phyloP scores from a whole-genome alignment of 2,329 filamentous ascomycete species.

The Monilinia polystroma region DNA sequence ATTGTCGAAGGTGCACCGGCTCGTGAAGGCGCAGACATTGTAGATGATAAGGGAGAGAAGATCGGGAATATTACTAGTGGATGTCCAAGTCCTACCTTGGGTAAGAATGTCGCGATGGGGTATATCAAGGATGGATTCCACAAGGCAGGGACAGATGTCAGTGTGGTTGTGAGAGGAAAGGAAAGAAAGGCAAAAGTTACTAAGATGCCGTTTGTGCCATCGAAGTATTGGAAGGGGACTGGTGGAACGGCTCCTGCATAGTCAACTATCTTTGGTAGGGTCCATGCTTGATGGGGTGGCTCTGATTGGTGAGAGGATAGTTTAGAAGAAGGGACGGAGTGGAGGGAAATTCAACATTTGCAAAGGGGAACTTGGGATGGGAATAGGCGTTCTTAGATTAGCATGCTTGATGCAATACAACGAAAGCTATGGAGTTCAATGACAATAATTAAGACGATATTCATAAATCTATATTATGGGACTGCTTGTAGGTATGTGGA shows the following conservation, averaged over 20 bases:
- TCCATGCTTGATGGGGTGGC: slow-evolving; percentile 2
- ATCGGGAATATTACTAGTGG: slow-evolving; percentile 86
- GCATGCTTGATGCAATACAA: neutral
- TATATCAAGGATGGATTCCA: slow-evolving; percentile 68
- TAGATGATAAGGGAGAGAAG: slow-evolving; percentile 59
- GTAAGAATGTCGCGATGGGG: slow-evolving; percentile 93
- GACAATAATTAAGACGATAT: neutral
- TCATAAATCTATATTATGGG: neutral
- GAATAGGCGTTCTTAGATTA: neutral
- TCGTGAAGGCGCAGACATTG: slow-evolving; percentile 80
- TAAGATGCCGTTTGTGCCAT: slow-evolving; percentile 71
- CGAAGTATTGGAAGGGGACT: slow-evolving; percentile 54
- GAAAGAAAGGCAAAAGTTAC: slow-evolving; percentile 62
- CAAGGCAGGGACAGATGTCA: slow-evolving; percentile 66
- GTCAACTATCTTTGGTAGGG: neutral
- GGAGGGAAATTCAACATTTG: slow-evolving; percentile 8
- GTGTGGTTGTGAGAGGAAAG: slow-evolving; percentile 65
- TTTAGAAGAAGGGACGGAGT: neutral
- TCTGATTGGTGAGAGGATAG: neutral
- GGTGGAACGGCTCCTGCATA: slow-evolving; percentile 7
- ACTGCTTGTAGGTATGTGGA: neutral
- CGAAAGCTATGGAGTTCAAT: slow-evolving; percentile 7
- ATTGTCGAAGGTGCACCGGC: slow-evolving; percentile 83
- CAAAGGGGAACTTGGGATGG: neutral
- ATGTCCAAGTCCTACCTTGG: slow-evolving; percentile 80